Evolutionary conservation across 2,329 filamentous ascomycete species (phyloP).

Genomic region (Phyllachora maydis): DNA sequence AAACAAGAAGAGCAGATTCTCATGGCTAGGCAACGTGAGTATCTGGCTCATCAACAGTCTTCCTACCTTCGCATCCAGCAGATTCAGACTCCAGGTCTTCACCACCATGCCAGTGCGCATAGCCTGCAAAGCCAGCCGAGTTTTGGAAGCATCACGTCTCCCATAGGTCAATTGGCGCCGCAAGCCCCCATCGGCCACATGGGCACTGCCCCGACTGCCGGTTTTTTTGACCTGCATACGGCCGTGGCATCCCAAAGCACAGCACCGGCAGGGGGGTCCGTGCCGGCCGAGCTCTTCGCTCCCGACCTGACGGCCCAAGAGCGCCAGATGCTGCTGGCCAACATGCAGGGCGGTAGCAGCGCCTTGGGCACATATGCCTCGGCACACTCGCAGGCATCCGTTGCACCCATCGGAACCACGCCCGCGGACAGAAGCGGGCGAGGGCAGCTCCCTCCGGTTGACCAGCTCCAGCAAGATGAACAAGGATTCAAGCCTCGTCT

Average conservation of each 20-base stretch:
- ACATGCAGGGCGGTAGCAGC: slow-evolving; percentile 13
- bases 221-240: slow-evolving; percentile 45
- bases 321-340: slow-evolving; percentile 30
- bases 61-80: slow-evolving; percentile 53
- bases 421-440: slow-evolving; percentile 18
- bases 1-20: slow-evolving; percentile 98
- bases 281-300: slow-evolving; percentile 35
- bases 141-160: slow-evolving; percentile 87
- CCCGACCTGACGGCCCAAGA: too few species aligned
- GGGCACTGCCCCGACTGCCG: slow-evolving; percentile 36
- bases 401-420: slow-evolving; percentile 14
- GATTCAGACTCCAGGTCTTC: slow-evolving; percentile 32
- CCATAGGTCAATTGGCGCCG: slow-evolving; percentile 37
- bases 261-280: neutral
- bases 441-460: slow-evolving; percentile 24
- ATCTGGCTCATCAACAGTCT: slow-evolving; percentile 67
- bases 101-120: slow-evolving; percentile 88
- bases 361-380: too few species aligned
- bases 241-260: slow-evolving; percentile 15
- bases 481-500: slow-evolving; percentile 51
- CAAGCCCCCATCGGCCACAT: slow-evolving; percentile 33
- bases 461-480: slow-evolving; percentile 28
- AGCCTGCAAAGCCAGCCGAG: slow-evolving; percentile 94
- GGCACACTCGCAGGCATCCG: slow-evolving; percentile 11
- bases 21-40: slow-evolving; percentile 90